These are phyloP conservation scores for Millerozyma acaciae DNA, from an alignment of 805 yeast species.

Conservation along the genomic window DNA sequence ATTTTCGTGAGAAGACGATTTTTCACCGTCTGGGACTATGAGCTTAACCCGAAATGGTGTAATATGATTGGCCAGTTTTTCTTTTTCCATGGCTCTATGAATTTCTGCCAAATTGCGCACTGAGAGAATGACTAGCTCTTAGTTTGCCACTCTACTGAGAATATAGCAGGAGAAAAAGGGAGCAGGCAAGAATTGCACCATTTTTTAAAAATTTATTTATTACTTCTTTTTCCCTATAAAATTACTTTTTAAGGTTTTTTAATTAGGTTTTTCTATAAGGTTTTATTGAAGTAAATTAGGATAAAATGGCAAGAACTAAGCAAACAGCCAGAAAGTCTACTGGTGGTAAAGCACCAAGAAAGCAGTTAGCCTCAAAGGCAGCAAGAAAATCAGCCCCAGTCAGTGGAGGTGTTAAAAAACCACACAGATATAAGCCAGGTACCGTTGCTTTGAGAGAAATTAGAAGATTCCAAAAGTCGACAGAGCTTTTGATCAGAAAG, in stretches of 20 bases:
- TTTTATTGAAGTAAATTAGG: neutral
- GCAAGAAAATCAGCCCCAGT: slow-evolving; percentile 93
- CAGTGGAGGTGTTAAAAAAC: slow-evolving; percentile 90
- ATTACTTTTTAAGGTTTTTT: neutral
- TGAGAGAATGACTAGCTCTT: no score
- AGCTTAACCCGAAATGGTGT: neutral
- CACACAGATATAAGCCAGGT: slow-evolving; percentile 97
- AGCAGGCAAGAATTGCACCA: neutral
- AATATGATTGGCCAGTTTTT: slow-evolving; percentile 4
- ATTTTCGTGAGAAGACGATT: no score
- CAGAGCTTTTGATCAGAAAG: slow-evolving; percentile 92
- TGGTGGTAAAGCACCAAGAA: slow-evolving; percentile 96
- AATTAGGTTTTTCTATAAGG: neutral
- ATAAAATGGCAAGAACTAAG: slow-evolving; percentile 83
- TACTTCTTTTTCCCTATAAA: neutral
- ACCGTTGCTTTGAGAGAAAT: slow-evolving; percentile 95
- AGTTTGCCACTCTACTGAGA: neutral
- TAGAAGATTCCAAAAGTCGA: slow-evolving; percentile 95
- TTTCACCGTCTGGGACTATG: neutral
- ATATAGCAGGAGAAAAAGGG: neutral
- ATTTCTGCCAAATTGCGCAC: slow-evolving; percentile 4
- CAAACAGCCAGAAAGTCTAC: slow-evolving; percentile 94
- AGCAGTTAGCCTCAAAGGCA: slow-evolving; percentile 87
- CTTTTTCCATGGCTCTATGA: neutral
- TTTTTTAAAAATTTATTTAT: neutral